phyloP scores from a whole-genome alignment of 192 early-diverging fungal genomes.

The Entomortierella parvispora region DNA sequence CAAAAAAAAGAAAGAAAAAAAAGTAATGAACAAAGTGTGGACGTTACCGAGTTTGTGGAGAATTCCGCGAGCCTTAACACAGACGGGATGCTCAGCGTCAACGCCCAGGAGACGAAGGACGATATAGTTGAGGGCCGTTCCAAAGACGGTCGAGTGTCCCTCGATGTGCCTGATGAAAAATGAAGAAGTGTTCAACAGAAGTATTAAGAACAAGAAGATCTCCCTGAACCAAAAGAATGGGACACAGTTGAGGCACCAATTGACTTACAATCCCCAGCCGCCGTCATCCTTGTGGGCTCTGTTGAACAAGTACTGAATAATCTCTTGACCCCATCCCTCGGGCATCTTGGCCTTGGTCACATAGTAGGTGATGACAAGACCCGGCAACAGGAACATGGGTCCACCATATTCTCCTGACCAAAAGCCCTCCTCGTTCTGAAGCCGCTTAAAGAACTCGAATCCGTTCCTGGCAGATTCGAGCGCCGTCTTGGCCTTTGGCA shows the following conservation, averaged over 20 bases:
- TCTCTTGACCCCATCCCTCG: conserved; percentile 74
- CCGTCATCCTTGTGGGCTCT: conserved; percentile 87
- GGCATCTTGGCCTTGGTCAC: conserved; percentile 78
- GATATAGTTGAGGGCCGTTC: conserved; percentile 95
- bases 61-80: conserved; percentile 81
- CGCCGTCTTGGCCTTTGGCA: conserved; percentile 71
- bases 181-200: not conserved
- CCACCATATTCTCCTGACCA: conserved; percentile 98
- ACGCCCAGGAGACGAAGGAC: conserved; percentile 89
- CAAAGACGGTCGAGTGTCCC: conserved; percentile 92
- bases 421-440: conserved; percentile 94
- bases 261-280: conserved; percentile 92
- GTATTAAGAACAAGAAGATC: not conserved
- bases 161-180: conserved; percentile 82
- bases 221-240: too few relatives aligned
- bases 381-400: conserved; percentile 96
- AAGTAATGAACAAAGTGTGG: not conserved
- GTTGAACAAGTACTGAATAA: conserved; percentile 89
- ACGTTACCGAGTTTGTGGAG: conserved; percentile 81
- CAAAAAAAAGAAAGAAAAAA: too few relatives aligned
- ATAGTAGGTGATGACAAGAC: conserved; percentile 89
- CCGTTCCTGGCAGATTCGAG: conserved; percentile 89
- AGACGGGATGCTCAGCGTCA: conserved; percentile 85
- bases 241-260: not conserved
- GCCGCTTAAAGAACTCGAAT: conserved; percentile 85